Base-by-base conservation (phyloP, 2,329 filamentous ascomycete species). In the Raffaelea deltoideospora region DNA sequence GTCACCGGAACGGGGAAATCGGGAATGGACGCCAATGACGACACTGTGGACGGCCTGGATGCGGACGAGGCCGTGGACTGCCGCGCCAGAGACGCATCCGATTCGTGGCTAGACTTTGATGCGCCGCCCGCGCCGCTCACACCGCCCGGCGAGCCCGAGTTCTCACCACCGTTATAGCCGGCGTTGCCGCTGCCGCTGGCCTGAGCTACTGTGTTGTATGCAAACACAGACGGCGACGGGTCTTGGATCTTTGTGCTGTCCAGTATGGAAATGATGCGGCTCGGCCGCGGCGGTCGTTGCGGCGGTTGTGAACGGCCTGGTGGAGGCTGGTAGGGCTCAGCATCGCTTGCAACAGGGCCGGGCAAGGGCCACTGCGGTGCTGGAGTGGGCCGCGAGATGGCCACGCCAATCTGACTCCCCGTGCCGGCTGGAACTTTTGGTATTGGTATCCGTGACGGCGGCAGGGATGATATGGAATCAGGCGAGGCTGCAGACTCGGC, bases 231-330 rank as follows among this genome's bases (percentile, higher is more conserved):
- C 9, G 71, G 69, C 1, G 65, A 71, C 18, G 60, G 65, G 6
- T 73, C 67, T 51, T 76, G 67, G 13, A 72, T 49, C 39, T 58
- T 63, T 28, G 71, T 68, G 39, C 60, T 60, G 45, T 76, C 70
- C 19, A 74, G 53, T 24, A 75, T 65, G 1, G 71, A 75, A 10
- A 71, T 70, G 3, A 76, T 69, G 41, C 61, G 53, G 45, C 71
- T 76, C 8, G 73, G 72, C 27, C 74, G 64, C 10, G 69, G 69
- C 10, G 73, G 74, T 43, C 72, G 61, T 48, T 65, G 68, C 17
- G 73, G 73, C 19, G 69, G 62, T 28, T 63, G 57, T 26, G 63
- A 62, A 41, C 60, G 58, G 32, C 63, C 63, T n/a, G 62, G 55
- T 14, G 67, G 64, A 37, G 68, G 63, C 47, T 61, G 60, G 43